Percentiles rank a stretch among this genome's conserved stretches.
phyloP scores from a whole-genome alignment of 73 alveolate species.

The Paramecium pentaurelia region DNA sequence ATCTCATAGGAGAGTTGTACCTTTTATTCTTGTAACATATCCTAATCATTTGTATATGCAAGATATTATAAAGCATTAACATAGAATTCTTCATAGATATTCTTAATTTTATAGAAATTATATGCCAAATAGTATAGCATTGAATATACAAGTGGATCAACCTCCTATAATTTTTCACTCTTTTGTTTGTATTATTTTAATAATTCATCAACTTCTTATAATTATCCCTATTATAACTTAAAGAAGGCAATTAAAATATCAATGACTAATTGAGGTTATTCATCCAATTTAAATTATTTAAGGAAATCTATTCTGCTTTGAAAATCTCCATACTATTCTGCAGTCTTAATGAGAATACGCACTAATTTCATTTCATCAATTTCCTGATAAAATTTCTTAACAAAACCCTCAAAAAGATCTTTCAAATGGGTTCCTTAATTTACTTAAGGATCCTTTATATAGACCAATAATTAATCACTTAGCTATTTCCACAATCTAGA shows the following conservation, averaged over 20 bases:
- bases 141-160: constrained; percentile 57
- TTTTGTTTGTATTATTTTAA: constrained; percentile 10
- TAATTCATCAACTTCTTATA: constrained; percentile 41
- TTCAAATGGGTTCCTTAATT: constrained; percentile 3
- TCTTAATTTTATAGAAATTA: constrained; percentile 44
- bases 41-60: constrained; percentile 49
- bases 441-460: constrained; percentile 22
- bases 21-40: not conserved
- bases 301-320: not conserved
- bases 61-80: constrained; percentile 55
- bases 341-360: constrained; percentile 37
- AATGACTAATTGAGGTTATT: not conserved
- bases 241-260: not conserved
- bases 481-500: not conserved
- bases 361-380: constrained; percentile 48
- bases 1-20: constrained; percentile 44
- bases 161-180: constrained; percentile 28
- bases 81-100: constrained; percentile 57
- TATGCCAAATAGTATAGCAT: constrained; percentile 46
- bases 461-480: not conserved
- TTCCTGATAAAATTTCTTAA: constrained; percentile 16
- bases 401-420: constrained; percentile 58
- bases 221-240: not conserved
- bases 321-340: constrained; percentile 41
- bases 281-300: not conserved